Base-by-base conservation (phyloP, 2,329 filamentous ascomycete species). In the Tricladium varicosporioides region DNA sequence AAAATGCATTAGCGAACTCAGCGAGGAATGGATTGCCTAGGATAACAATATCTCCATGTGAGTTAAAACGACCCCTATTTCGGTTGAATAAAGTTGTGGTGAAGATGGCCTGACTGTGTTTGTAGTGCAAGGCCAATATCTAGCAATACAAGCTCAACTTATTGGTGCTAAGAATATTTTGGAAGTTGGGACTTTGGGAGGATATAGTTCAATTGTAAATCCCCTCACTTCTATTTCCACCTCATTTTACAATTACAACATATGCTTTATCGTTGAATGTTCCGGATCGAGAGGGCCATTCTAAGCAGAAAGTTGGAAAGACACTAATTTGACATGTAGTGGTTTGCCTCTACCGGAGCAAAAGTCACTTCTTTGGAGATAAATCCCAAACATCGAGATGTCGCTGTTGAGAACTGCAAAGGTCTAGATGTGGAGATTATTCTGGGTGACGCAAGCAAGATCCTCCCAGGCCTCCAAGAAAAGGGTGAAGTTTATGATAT, bases 101-200 rank as follows among this genome's bases (percentile, higher is more conserved):
- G n/a, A n/a, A n/a, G n/a, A n/a, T n/a, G n/a, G n/a, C n/a, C n/a
- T n/a, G n/a, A n/a, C n/a, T n/a, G n/a, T n/a, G n/a, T n/a, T n/a
- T n/a, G n/a, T n/a, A n/a, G n/a, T n/a, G n/a, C 65, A 73, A 45
- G 75, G 73, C 31, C 72, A 74, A 54, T 72, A 70, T 48, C 67
- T 78, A 8, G 68, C 74, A 10, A 62, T 78, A 13, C 74, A 75
- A 46, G 69, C 70, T 51, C 69, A 70, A 47, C 59, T 74, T 33
- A 69, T 71, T 1, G 61, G 66, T 18, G 73, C 71, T 40, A 72
- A 72, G 53, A 63, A 69, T 4, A 71, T 78, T 2, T 76, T 84
- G 36, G 81, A 85, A 64, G 71, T 84, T 48, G 81, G 81, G 19
- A 83, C 79, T 0, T 66, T 84, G 22, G 80, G 80, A 11, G 81